These are phyloP conservation scores for Protea cynaroides DNA, from an alignment of 164 flowering plant genomes.

Conservation along the genomic window DNA sequence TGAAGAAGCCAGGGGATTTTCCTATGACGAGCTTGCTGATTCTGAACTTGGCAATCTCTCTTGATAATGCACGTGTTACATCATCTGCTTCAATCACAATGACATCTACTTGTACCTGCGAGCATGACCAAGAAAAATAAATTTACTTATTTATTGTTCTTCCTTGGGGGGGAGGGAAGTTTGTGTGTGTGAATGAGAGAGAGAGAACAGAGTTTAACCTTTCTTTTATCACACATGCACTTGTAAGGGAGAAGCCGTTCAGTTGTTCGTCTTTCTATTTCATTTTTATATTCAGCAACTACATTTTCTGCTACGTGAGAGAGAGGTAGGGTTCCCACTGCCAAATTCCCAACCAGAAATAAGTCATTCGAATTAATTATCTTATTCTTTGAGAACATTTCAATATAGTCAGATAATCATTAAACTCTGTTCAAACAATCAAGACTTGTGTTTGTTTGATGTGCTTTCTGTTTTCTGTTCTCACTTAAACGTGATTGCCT, in stretches of 20 bases:
- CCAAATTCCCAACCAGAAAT: constrained; percentile 57
- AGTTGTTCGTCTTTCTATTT: constrained; percentile 49
- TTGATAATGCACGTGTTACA: constrained; percentile 51
- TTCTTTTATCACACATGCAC: constrained; percentile 37
- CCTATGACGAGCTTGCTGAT: constrained; percentile 70
- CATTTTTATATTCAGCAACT: constrained; percentile 55
- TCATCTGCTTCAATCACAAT: constrained; percentile 68
- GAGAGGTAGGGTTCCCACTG: constrained; percentile 29
- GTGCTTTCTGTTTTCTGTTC: not conserved
- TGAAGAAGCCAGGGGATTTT: constrained; percentile 46
- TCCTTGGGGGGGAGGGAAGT: no score
- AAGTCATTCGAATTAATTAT: constrained; percentile 1
- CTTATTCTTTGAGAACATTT: not conserved
- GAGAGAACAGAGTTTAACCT: constrained; percentile 40
- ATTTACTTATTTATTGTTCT: not conserved
- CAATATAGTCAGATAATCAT: not conserved
- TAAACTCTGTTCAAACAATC: not conserved
- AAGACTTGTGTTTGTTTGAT: not conserved
- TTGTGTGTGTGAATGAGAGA: no score
- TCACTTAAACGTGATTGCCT: not conserved
- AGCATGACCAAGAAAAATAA: constrained; percentile 8
- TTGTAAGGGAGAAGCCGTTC: constrained; percentile 63
- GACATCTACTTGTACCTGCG: constrained; percentile 64
- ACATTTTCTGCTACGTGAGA: constrained; percentile 72
- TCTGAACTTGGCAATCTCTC: constrained; percentile 31